A percentile compares a stretch with the other conserved stretches of the same genome.
phyloP scores from a whole-genome alignment of 345 rosid species.

The Conringia planisiliqua region DNA sequence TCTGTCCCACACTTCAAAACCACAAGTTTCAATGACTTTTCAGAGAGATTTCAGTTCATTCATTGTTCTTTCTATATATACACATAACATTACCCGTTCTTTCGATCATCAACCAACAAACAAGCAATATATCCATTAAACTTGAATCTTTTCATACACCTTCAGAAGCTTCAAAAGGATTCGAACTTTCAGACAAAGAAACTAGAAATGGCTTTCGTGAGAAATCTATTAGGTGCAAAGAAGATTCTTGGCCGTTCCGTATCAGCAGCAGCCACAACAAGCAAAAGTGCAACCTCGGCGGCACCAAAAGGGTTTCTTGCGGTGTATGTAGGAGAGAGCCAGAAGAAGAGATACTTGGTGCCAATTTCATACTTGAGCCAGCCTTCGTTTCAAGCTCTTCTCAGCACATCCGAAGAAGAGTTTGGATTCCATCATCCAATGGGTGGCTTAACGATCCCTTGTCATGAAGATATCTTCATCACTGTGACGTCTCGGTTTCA shows the following conservation, averaged over 20 bases:
- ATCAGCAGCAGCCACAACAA: background rate
- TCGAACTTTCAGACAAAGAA: background rate
- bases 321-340: slow-evolving; percentile 43
- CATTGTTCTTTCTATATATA: slow-evolving; percentile 21
- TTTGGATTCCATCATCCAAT: slow-evolving; percentile 48
- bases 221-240: slow-evolving; percentile 9
- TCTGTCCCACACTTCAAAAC: slow-evolving; percentile 13
- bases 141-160: slow-evolving; percentile 12
- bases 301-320: slow-evolving; percentile 36
- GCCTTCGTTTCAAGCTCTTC: slow-evolving; percentile 40
- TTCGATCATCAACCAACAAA: slow-evolving; percentile 19
- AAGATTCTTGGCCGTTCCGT: slow-evolving; percentile 3
- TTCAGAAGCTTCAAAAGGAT: background rate
- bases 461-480: slow-evolving; percentile 44
- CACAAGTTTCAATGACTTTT: background rate
- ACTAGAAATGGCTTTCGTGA: slow-evolving; percentile 8
- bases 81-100: background rate
- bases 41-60: background rate
- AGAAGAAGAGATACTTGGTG: slow-evolving; percentile 37
- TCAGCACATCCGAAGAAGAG: slow-evolving; percentile 45
- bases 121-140: background rate
- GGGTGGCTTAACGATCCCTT: slow-evolving; percentile 51
- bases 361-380: slow-evolving; percentile 45
- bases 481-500: slow-evolving; percentile 31
- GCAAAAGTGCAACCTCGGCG: background rate